Percentiles rank a stretch among this genome's conserved stretches.
These are phyloP conservation scores for Hansenula sp. DNA, from an alignment of 1,139 yeast genomes.

Conservation along the genomic window DNA sequence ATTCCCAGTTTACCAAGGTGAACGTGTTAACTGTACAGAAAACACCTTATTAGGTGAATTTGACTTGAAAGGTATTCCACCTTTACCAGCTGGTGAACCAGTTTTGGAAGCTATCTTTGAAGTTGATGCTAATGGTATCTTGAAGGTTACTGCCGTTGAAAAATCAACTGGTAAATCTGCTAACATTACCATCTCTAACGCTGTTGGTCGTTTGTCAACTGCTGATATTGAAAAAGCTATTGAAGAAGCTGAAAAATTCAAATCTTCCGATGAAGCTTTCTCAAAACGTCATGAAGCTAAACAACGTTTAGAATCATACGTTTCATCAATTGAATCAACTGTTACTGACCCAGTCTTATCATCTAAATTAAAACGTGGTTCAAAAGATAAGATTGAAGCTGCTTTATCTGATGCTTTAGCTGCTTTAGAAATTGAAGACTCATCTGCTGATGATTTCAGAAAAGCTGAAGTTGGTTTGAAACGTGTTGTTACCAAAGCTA, in stretches of 20 bases:
- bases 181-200: constrained; percentile 99
- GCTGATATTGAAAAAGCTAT: constrained; percentile 99
- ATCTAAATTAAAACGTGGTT: constrained; percentile 96
- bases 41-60: constrained; percentile 99
- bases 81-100: constrained; percentile 99
- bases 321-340: constrained; percentile 94
- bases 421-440: constrained; percentile 95
- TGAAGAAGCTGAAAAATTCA: constrained; percentile 97
- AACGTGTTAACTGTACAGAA: constrained; percentile 99
- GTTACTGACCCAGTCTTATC: constrained; percentile 98
- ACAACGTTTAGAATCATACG: constrained; percentile 99
- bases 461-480: constrained; percentile 98
- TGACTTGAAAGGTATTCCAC: constrained; percentile 98
- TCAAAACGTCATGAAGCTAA: constrained; percentile 99
- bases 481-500: constrained; percentile 99
- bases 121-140: constrained; percentile 99
- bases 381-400: constrained; percentile 96
- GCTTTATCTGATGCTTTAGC: constrained; percentile 98
- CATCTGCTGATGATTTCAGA: constrained; percentile 95
- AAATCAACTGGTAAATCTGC: constrained; percentile 99
- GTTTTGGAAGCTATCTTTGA: constrained; percentile 99
- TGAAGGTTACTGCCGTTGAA: constrained; percentile 99
- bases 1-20: constrained; percentile 99
- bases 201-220: constrained; percentile 97
- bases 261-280: constrained; percentile 98